phyloP scores from a whole-genome alignment of 257 asterid genomes.

The Solanum medicagineum region DNA sequence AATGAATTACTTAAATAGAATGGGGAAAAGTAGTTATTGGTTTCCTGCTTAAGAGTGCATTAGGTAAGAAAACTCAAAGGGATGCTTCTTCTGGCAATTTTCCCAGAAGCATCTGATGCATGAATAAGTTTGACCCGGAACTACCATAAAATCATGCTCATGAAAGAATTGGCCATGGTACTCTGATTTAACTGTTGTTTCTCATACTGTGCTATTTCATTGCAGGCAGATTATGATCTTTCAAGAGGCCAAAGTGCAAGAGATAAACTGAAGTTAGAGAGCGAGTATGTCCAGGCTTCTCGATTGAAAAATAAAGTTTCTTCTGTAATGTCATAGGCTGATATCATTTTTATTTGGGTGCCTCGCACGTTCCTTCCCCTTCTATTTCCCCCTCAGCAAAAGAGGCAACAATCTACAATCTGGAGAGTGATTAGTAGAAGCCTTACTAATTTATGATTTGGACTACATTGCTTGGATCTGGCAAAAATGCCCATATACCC shows the following conservation, averaged over 20 bases:
- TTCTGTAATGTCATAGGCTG: not conserved
- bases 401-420: not conserved
- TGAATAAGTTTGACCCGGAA: not conserved
- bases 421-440: not conserved
- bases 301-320: not conserved
- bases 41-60: not conserved
- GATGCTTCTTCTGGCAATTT: not conserved
- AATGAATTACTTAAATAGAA: not conserved
- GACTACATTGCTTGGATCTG: not conserved
- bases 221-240: conserved; percentile 73
- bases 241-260: conserved; percentile 57
- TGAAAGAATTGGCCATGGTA: not conserved
- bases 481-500: not conserved
- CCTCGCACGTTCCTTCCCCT: not conserved
- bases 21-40: not conserved
- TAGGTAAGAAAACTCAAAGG: not conserved
- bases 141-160: not conserved
- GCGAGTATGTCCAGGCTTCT: conserved; percentile 44
- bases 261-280: conserved; percentile 59
- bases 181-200: conserved; percentile 1
- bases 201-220: conserved; percentile 13
- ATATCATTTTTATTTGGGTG: not conserved
- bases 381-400: not conserved
- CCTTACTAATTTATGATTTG: not conserved
- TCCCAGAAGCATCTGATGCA: not conserved